A percentile compares a stretch with the other conserved stretches of the same genome.
These are phyloP conservation scores for Paecilomyces sp. DNA, from an alignment of 2,329 filamentous ascomycete species.

Conservation along the genomic window DNA sequence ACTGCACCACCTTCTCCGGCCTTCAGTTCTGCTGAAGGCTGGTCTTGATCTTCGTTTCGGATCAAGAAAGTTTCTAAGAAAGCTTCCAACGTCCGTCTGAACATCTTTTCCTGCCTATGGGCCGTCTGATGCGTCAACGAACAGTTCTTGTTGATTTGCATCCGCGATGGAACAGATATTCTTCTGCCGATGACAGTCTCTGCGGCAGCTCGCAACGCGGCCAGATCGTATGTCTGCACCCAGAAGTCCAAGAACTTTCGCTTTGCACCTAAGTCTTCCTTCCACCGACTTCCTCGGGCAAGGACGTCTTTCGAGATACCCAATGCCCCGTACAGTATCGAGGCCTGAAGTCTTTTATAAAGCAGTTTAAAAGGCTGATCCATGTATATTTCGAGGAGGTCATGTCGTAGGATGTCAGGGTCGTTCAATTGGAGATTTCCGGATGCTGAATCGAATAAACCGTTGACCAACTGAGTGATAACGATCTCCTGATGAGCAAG, in stretches of 20 bases:
- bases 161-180: conserved; percentile 21
- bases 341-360: conserved; percentile 52
- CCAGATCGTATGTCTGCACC: conserved; percentile 50
- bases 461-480: conserved; percentile 54
- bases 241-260: conserved; percentile 52
- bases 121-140: conserved; percentile 1
- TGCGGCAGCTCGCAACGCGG: conserved; percentile 43
- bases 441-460: conserved; percentile 40
- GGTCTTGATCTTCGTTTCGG: conserved; percentile 47
- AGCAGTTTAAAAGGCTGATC: conserved; percentile 43
- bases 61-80: conserved; percentile 54
- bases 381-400: conserved; percentile 49
- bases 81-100: conserved; percentile 39
- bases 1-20: conserved; percentile 34
- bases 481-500: conserved; percentile 55
- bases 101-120: conserved; percentile 13
- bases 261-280: conserved; percentile 51
- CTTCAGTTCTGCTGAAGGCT: conserved; percentile 8
- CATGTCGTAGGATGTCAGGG: conserved; percentile 33
- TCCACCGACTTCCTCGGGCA: conserved; percentile 39
- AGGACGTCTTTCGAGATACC: conserved; percentile 48
- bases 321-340: conserved; percentile 51
- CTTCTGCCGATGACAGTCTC: conserved; percentile 55
- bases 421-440: conserved; percentile 13
- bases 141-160: conserved; percentile 4